phyloP scores from a whole-genome alignment of 306 rosid species.

The Sesbania bispinosa region DNA sequence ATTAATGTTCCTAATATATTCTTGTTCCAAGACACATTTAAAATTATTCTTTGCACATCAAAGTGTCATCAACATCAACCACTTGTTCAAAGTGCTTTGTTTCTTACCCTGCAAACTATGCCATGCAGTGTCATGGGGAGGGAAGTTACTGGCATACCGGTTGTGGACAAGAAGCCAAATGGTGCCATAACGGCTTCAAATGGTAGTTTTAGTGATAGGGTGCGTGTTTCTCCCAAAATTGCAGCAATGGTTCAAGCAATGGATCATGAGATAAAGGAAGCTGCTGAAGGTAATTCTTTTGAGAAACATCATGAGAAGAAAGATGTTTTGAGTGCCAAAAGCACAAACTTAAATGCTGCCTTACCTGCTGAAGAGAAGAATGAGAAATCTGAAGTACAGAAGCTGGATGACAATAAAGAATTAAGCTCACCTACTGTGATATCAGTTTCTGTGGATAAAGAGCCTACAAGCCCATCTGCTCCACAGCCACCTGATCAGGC shows the following conservation, averaged over 20 bases:
- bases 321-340: constrained; percentile 48
- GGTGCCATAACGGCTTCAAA: too few relatives aligned
- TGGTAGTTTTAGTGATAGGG: constrained; percentile 49
- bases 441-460: constrained; percentile 38
- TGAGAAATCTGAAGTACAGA: constrained; percentile 48
- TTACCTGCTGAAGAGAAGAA: constrained; percentile 39
- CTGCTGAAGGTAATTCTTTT: constrained; percentile 46
- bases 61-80: not conserved
- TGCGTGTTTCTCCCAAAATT: constrained; percentile 59
- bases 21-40: not conserved
- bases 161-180: constrained; percentile 52
- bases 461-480: constrained; percentile 42
- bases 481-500: constrained; percentile 53
- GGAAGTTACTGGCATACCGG: constrained; percentile 61
- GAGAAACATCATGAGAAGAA: constrained; percentile 44
- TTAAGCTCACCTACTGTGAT: constrained; percentile 43
- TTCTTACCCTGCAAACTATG: constrained; percentile 21
- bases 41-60: not conserved
- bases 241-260: constrained; percentile 55
- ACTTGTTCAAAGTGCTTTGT: not conserved
- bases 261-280: constrained; percentile 62
- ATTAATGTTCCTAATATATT: not conserved
- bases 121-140: constrained; percentile 85
- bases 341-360: constrained; percentile 36
- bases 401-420: constrained; percentile 36